A percentile compares a stretch with the other conserved stretches of the same genome.
Evolutionary conservation across 768 basidiomycete genomes (phyloP).

Genomic region (Daedalea quercina): DNA sequence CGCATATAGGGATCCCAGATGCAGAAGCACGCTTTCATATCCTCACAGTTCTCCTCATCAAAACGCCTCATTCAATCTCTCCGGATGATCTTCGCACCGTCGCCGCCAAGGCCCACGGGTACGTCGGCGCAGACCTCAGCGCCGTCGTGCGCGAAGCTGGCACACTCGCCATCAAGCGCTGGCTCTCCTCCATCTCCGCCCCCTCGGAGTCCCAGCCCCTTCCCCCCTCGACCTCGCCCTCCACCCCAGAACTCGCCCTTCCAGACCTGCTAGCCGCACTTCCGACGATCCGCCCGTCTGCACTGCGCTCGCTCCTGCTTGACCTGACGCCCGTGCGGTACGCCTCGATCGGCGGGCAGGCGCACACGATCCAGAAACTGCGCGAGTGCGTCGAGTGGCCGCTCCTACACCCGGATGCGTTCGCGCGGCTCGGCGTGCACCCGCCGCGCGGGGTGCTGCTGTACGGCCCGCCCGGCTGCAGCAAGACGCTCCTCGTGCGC

Average conservation of each 20-base stretch:
- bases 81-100: conserved; percentile 54
- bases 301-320: conserved; percentile 89
- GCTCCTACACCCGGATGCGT: conserved; percentile 77
- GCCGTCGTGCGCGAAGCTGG: conserved; percentile 93
- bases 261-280: conserved; percentile 70
- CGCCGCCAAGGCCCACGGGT: conserved; percentile 84
- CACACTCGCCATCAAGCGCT: conserved; percentile 84
- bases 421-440: conserved; percentile 78
- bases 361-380: conserved; percentile 73
- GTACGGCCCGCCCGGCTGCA: conserved; percentile 96
- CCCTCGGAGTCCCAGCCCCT: conserved; percentile 8
- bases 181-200: conserved; percentile 34
- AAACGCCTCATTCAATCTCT: conserved; percentile 71
- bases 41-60: conserved; percentile 74
- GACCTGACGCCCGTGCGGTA: conserved; percentile 80
- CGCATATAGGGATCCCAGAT: conserved; percentile 73
- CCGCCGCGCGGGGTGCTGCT: conserved; percentile 88
- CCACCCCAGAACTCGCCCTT: conserved; percentile 34
- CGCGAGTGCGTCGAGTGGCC: conserved; percentile 96
- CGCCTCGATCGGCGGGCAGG: conserved; percentile 87
- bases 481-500: conserved; percentile 88
- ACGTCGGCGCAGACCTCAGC: conserved; percentile 93
- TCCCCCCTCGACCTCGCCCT: no score
- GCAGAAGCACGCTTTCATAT: conserved; percentile 80
- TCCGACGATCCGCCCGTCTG: conserved; percentile 80